Evolutionary conservation across 176 grass and related monocot genomes (phyloP).

Genomic region (Luzula sylvatica): DNA sequence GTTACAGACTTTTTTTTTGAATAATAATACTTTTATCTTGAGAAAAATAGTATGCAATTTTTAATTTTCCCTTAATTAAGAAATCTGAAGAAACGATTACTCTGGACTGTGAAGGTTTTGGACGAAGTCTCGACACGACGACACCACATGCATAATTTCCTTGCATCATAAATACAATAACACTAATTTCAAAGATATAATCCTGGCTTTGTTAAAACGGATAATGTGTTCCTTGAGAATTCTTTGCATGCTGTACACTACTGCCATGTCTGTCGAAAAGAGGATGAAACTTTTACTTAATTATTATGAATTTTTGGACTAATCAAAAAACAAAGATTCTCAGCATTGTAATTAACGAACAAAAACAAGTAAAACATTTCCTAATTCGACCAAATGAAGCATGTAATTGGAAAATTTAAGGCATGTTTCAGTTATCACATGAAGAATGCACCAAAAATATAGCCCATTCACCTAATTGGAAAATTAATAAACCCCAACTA

Average conservation of each 20-base stretch:
- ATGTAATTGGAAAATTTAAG: background rate
- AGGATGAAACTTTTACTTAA: background rate
- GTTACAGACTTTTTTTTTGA: too few relatives aligned
- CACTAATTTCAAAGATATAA: constrained; percentile 88
- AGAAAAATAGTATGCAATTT: background rate
- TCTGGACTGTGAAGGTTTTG: constrained; percentile 77
- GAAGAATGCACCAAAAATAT: constrained; percentile 87
- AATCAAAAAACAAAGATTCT: background rate
- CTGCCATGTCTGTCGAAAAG: constrained; percentile 61
- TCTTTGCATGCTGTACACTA: constrained; percentile 59
- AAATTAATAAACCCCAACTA: too few relatives aligned
- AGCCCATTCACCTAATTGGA: too few relatives aligned
- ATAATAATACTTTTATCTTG: background rate
- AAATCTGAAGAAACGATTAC: constrained; percentile 84
- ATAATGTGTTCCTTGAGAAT: constrained; percentile 83
- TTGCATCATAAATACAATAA: constrained; percentile 93
- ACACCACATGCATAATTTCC: constrained; percentile 80
- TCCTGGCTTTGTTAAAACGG: constrained; percentile 71
- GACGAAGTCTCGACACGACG: constrained; percentile 81
- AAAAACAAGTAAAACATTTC: background rate
- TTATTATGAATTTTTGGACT: too few relatives aligned
- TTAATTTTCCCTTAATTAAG: constrained; percentile 64
- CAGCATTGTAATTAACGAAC: background rate
- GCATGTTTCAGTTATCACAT: constrained; percentile 24
- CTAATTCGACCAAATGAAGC: background rate